Evolutionary conservation across 306 rosid species (phyloP).

Genomic region (Citrullus mucosospermus): DNA sequence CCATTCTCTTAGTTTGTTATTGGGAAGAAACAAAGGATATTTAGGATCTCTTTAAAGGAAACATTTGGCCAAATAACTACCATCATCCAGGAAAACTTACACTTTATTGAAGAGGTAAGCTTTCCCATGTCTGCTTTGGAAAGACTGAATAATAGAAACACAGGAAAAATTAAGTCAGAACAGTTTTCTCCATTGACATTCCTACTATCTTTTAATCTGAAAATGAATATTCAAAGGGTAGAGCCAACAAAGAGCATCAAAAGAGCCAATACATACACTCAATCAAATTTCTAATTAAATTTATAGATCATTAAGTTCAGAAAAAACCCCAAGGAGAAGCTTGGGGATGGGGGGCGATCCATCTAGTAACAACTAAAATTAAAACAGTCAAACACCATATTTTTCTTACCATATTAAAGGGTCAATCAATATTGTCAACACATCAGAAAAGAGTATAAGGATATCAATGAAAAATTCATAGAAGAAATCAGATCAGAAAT

Average conservation of each 20-base stretch:
- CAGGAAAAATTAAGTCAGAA: constrained; percentile 22
- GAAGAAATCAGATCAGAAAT: background rate
- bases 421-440: background rate
- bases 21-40: background rate
- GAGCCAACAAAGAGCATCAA: background rate
- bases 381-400: background rate
- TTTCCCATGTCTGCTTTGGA: constrained; percentile 66
- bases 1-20: background rate
- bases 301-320: background rate
- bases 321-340: background rate
- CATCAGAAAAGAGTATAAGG: background rate
- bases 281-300: background rate
- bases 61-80: background rate
- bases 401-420: background rate
- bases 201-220: background rate
- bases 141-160: constrained; percentile 50
- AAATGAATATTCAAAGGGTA: background rate
- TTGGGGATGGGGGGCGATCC: background rate
- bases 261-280: background rate
- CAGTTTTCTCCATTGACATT: constrained; percentile 4
- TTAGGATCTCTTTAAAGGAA: background rate
- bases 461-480: background rate
- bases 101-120: constrained; percentile 93
- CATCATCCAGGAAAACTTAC: constrained; percentile 55
- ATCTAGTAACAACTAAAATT: background rate